These are phyloP conservation scores for Metarhizium guizhouense DNA, from an alignment of 2,329 filamentous ascomycete species.

Conservation along the genomic window DNA sequence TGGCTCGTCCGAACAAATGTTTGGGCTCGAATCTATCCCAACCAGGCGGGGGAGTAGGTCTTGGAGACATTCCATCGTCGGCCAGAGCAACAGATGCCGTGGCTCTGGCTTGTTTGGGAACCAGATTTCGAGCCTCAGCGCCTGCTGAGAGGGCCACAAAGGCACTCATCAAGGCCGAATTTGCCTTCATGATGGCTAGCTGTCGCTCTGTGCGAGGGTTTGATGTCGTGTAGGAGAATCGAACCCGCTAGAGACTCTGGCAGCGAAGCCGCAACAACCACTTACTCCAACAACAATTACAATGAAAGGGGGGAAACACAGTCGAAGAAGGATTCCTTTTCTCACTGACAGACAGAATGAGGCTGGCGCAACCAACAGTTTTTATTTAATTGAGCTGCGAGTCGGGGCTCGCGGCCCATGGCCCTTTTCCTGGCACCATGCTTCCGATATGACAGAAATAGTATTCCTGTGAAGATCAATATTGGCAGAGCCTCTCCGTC, in stretches of 20 bases:
- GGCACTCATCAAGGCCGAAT: constrained; percentile 17
- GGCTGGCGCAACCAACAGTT: neutral
- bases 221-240: neutral
- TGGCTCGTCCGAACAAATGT: neutral
- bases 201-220: neutral
- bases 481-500: neutral
- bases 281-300: neutral
- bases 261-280: neutral
- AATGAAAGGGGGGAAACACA: neutral
- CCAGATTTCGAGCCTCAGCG: constrained; percentile 20
- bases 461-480: neutral
- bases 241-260: neutral
- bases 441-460: neutral
- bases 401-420: neutral
- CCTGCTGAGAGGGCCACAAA: neutral
- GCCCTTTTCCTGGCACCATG: neutral
- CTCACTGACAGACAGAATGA: neutral
- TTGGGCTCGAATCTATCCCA: constrained; percentile 20
- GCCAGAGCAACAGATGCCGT: constrained; percentile 25
- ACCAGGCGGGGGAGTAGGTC: constrained; percentile 31
- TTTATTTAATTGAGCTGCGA: neutral
- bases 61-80: constrained; percentile 26
- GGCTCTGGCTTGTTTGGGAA: constrained; percentile 18
- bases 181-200: constrained; percentile 15
- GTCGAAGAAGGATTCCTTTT: neutral